phyloP scores from a whole-genome alignment of 106 monocot genomes.

The Dendrobium chrysotoxum region DNA sequence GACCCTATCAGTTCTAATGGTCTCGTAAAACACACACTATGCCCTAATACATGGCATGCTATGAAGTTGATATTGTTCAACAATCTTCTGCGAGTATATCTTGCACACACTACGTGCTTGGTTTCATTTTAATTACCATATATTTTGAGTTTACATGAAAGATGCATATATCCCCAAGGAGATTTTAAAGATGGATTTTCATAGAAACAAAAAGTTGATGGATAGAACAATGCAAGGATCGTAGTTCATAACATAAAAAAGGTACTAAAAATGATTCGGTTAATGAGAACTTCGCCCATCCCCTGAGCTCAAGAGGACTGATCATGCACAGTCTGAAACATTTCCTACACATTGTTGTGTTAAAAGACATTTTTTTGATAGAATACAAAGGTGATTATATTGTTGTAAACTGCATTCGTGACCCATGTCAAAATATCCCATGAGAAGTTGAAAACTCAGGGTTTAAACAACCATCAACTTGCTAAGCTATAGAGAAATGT shows the following conservation, averaged over 20 bases:
- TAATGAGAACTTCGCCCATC: too few relatives aligned
- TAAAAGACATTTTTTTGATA: not conserved
- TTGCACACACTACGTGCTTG: not conserved
- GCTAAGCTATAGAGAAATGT: too few relatives aligned
- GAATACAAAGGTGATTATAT: not conserved
- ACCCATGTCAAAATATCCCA: too few relatives aligned
- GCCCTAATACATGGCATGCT: not conserved
- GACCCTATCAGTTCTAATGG: too few relatives aligned
- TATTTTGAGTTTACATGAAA: not conserved
- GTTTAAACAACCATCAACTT: too few relatives aligned
- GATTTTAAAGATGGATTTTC: not conserved
- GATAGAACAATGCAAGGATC: not conserved
- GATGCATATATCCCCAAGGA: not conserved
- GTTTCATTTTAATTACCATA: not conserved
- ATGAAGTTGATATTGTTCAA: not conserved
- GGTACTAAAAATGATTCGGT: too few relatives aligned
- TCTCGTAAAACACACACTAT: too few relatives aligned
- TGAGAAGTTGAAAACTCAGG: too few relatives aligned
- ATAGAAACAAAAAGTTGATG: not conserved
- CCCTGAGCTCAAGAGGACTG: not conserved
- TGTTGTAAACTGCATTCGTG: too few relatives aligned
- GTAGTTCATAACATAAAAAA: not conserved
- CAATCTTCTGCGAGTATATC: not conserved
- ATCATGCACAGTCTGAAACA: not conserved
- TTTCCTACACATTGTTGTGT: not conserved